Base-by-base conservation (phyloP, 352 stramenopile genomes). In the Aphanomyces invadans region DNA sequence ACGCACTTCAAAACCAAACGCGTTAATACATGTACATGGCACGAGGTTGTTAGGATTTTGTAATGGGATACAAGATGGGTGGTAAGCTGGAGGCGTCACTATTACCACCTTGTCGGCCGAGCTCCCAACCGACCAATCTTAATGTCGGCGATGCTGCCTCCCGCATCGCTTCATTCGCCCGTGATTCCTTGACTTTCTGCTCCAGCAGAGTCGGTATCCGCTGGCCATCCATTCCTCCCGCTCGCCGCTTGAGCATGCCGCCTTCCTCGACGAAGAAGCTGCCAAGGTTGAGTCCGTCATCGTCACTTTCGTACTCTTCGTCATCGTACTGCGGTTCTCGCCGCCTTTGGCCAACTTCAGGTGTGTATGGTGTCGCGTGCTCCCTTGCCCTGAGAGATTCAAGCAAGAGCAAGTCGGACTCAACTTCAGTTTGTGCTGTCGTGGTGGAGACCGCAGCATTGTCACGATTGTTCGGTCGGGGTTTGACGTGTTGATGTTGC, bases 1-100 rank as follows among this genome's bases (percentile, higher is more conserved):
- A 89, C 62, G 76, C 74, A 19, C 68, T 95, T 21, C 49, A 33
- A 52, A 25, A 52, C 12, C 49, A 57, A 57, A 29, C 21, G 17
- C 7, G 10, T 21, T 17, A 28, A 64, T 36, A 52, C 4, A 21
- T 3, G 21, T 51, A n/a, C 11, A 63, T 51, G 4, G 4, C 19
- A 31, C 26, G 21, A 15, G 39, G 21, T 48, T 19, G n/a, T 64
- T 64, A 64, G 9, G 32, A 33, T 36, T 64, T 64, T 33, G 55
- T 64, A 0, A 64, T 32, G 0, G 55, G 55, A 38, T 64, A 64
- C 55, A 64, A 64, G 3, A 64, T 46, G 3, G 55, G 55, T 17
- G 55, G 55, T 38, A 64, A 46, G 11, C 12, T 45, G 17, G 53
- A 45, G 15, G 32, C 23, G 3, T 49, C 55, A 38, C 23, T 26